Evolutionary conservation across 2,329 filamentous ascomycete species (phyloP), one percentile per base, ranked within the genome.

Genomic region (Aspergillus sp.): DNA sequence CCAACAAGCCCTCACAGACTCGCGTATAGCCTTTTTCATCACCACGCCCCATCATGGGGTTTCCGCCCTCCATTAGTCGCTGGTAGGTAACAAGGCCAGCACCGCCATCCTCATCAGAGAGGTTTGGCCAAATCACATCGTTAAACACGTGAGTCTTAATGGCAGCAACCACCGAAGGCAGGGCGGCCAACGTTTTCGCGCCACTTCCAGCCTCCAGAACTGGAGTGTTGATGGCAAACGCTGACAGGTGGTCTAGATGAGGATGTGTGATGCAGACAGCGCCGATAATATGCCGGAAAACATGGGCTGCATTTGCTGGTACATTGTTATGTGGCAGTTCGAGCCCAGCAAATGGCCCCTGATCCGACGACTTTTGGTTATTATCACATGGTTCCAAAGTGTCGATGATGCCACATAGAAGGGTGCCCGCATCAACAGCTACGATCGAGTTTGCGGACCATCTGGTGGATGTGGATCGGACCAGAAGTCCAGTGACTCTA

Each of bases 121-220:
- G 80, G 68, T 99, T 99, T 0, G 95, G 95, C 95, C 95, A 99
- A 57, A 98, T 96, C 60, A 97, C 81, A 71, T 97, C 96, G 77
- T 99, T 99, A 81, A 99, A 99, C 61, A 99, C 91, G 76, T 99
- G 93, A 0, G 83, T 87, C 74, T 97, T 98, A 76, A 99, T 89
- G 0, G 94, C 93, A 49, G 91, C 85, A 55, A 99, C 93, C n/a
- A 94, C 96, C 28, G 87, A 89, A 0, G 93, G 92, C 4, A 98
- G 80, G 0, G 91, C 94, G 1, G 94, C 92, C 13, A 99, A 81
- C 23, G 90, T 87, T 77, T 98, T 99, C 0, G 92, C 91, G 32
- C 84, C 81, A 28, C 89, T 87, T 2, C 89, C 86, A 30, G 90
- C 91, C 30, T 91, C 89, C 19, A 96, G 86, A 3, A 91, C 89